Conservation (phyloP, 768 basidiomycete species). For the Nidula microcarpa region DNA sequence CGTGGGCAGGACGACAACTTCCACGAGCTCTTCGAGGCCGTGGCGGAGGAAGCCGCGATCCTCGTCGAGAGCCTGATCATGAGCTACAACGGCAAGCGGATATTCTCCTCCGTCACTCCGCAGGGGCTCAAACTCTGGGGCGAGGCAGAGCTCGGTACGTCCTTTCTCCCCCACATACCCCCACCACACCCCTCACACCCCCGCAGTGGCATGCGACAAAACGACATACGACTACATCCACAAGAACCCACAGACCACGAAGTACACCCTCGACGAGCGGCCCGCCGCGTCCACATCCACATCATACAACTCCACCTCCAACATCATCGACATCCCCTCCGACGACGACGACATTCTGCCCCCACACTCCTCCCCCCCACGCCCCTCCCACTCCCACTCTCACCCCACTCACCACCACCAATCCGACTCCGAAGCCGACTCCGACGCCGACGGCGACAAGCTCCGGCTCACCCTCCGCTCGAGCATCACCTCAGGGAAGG, state of each 20-base stretch:
- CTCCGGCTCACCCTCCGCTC: constrained; percentile 71
- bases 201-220: constrained; percentile 63
- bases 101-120: constrained; percentile 71
- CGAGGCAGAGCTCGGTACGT: constrained; percentile 62
- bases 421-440: constrained; percentile 33
- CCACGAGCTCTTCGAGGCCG: constrained; percentile 57
- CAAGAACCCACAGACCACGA: constrained; percentile 12
- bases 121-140: constrained; percentile 63
- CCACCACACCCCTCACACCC: not conserved
- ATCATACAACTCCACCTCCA: not conserved
- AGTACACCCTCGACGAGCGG: constrained; percentile 4
- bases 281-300: not conserved
- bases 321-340: constrained; percentile 16
- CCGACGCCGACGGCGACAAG: constrained; percentile 45
- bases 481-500: constrained; percentile 37
- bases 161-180: not conserved
- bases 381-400: constrained; percentile 3
- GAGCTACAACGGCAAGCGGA: constrained; percentile 54
- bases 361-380: not conserved
- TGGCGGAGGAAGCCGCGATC: constrained; percentile 59
- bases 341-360: constrained; percentile 17
- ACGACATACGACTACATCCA: constrained; percentile 63
- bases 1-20: constrained; percentile 58
- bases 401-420: constrained; percentile 8
- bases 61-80: constrained; percentile 52